phyloP scores from a whole-genome alignment of 1,139 yeast species.

The Meyerozyma guilliermondii region DNA sequence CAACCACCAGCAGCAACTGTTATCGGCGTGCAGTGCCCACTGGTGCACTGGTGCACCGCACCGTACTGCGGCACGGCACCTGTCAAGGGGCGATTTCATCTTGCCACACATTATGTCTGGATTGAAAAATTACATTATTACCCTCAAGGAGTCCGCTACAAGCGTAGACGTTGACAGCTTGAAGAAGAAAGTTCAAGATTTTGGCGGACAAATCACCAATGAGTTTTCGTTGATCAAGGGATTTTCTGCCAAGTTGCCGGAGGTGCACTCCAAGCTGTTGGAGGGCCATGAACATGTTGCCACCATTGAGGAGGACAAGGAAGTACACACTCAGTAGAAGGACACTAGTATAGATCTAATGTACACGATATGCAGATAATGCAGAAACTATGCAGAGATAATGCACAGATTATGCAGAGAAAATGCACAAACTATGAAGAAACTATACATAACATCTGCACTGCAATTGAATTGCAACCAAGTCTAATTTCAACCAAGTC shows the following conservation, averaged over 20 bases:
- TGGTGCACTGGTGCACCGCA: too few relatives aligned
- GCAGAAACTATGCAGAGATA: too few relatives aligned
- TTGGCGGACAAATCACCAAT: slow-evolving; percentile 62
- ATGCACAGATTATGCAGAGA: too few relatives aligned
- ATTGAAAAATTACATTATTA: slow-evolving; percentile 11
- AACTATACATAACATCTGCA: too few relatives aligned
- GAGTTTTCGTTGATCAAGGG: slow-evolving; percentile 70
- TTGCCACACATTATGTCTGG: slow-evolving; percentile 6
- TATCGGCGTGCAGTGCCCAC: too few relatives aligned
- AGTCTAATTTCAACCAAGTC: not conserved
- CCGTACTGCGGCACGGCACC: too few relatives aligned
- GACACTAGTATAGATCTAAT: not conserved
- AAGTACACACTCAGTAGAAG: slow-evolving; percentile 41
- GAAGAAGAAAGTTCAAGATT: slow-evolving; percentile 28
- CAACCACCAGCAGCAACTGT: too few relatives aligned
- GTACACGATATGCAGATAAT: too few relatives aligned
- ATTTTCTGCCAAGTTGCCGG: slow-evolving; percentile 48
- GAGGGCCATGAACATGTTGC: slow-evolving; percentile 43
- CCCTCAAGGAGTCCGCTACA: slow-evolving; percentile 12
- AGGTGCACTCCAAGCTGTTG: slow-evolving; percentile 38
- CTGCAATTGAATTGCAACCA: too few relatives aligned
- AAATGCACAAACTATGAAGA: too few relatives aligned
- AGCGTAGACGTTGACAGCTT: slow-evolving; percentile 24
- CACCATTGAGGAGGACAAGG: slow-evolving; percentile 56
- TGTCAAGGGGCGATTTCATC: not conserved